These are phyloP conservation scores for Glomus cerebriforme DNA, from an alignment of 192 early-diverging fungal species.

Conservation along the genomic window DNA sequence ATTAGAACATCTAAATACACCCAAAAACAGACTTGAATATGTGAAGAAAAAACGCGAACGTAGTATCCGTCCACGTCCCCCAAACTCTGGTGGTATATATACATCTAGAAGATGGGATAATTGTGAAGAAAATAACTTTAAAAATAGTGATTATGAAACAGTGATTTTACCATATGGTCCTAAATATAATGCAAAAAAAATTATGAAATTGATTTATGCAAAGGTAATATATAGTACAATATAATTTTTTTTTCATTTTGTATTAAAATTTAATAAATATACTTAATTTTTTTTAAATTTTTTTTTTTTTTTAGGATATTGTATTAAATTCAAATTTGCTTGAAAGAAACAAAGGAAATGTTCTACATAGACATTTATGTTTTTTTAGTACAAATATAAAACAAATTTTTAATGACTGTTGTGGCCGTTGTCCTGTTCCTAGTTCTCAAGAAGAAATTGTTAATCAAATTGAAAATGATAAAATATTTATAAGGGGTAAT, in stretches of 20 bases:
- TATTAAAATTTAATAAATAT: neutral
- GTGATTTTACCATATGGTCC: conserved; percentile 1
- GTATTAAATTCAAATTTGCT: neutral
- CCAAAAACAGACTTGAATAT: too few species aligned
- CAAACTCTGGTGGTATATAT: neutral
- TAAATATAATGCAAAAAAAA: neutral
- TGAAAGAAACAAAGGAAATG: neutral
- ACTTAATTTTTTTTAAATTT: neutral
- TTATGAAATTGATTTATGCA: neutral
- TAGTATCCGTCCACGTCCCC: neutral
- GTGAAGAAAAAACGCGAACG: too few species aligned
- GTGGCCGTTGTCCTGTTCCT: conserved; percentile 5
- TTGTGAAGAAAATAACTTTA: neutral
- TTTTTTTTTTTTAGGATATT: conserved; percentile 10
- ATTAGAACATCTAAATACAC: too few species aligned
- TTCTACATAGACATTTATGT: conserved; percentile 9
- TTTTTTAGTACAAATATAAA: conserved; percentile 27
- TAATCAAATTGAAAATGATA: neutral
- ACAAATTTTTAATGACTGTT: conserved; percentile 22
- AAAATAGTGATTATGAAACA: conserved; percentile 25
- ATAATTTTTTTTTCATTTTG: neutral
- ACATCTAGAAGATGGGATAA: neutral
- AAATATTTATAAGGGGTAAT: conserved; percentile 2
- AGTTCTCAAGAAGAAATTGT: neutral
- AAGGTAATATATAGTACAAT: neutral